Percentiles rank a stretch among this genome's conserved stretches.
Conservation (phyloP, 192 early-diverging fungal genomes). For the Coemansia umbellata region DNA sequence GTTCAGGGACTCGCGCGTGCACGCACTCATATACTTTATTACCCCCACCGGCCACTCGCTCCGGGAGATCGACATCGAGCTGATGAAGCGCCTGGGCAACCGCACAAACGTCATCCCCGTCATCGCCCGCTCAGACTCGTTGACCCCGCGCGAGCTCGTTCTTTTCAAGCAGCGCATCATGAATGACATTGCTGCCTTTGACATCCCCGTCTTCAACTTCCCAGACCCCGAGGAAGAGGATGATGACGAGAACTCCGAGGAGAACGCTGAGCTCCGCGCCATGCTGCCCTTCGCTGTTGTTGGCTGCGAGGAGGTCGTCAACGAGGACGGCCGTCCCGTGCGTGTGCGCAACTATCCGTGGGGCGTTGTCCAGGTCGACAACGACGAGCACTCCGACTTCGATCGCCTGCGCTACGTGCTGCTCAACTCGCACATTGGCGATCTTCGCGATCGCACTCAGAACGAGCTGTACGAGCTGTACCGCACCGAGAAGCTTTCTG, state of each 20-base stretch:
- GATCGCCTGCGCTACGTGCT: slow-evolving; percentile 87
- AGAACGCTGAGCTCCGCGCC: slow-evolving; percentile 90
- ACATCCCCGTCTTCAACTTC: slow-evolving; percentile 98
- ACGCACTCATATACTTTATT: slow-evolving; percentile 97
- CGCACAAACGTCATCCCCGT: slow-evolving; percentile 96
- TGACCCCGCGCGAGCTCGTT: slow-evolving; percentile 79
- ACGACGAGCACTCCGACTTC: slow-evolving; percentile 96
- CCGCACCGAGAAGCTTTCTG: slow-evolving; percentile 84
- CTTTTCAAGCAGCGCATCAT: slow-evolving; percentile 93
- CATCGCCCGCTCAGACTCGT: slow-evolving; percentile 90
- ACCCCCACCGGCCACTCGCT: slow-evolving; percentile 94
- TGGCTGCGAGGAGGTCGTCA: slow-evolving; percentile 86
- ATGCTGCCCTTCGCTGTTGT: slow-evolving; percentile 95
- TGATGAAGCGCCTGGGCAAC: slow-evolving; percentile 86
- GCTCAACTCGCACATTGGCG: slow-evolving; percentile 95
- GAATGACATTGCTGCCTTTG: slow-evolving; percentile 94
- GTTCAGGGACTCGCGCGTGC: slow-evolving; percentile 94
- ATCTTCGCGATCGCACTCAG: slow-evolving; percentile 96
- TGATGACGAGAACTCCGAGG: slow-evolving; percentile 97
- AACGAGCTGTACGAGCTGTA: slow-evolving; percentile 94
- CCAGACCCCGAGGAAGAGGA: slow-evolving; percentile 94
- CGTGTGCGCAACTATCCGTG: slow-evolving; percentile 93
- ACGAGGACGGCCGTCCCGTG: slow-evolving; percentile 81
- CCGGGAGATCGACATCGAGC: slow-evolving; percentile 92
- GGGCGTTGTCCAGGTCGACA: slow-evolving; percentile 97